phyloP scores from a whole-genome alignment of 495 filamentous ascomycete species.

The Hapsidospora chrysogenum region DNA sequence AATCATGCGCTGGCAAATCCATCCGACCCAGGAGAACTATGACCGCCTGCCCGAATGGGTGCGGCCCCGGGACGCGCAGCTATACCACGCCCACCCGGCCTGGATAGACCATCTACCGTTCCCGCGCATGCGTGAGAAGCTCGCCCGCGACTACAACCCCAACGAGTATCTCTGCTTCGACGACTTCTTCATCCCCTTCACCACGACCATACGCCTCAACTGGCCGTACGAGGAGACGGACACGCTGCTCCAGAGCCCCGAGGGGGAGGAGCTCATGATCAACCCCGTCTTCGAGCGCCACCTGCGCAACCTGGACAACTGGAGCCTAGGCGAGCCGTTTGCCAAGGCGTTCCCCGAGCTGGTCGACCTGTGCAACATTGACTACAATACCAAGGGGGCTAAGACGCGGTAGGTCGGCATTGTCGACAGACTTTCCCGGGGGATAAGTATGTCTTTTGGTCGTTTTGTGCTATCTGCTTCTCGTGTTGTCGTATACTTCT shows the following conservation, averaged over 20 bases:
- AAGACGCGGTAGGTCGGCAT: too few species aligned
- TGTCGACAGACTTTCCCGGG: too few species aligned
- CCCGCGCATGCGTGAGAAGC: conserved; percentile 50
- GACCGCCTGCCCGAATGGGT: conserved; percentile 52
- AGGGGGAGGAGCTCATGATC: conserved; percentile 44
- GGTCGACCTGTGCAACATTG: conserved; percentile 31
- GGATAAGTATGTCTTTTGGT: too few species aligned
- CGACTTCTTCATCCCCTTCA: conserved; percentile 66
- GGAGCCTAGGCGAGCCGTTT: conserved; percentile 60
- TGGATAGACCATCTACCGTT: conserved; percentile 72
- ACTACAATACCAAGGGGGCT: conserved; percentile 3
- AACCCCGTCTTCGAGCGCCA: conserved; percentile 72
- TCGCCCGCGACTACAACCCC: conserved; percentile 31
- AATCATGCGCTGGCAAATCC: conserved; percentile 68
- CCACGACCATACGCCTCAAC: conserved; percentile 50
- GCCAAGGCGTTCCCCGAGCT: conserved; percentile 42
- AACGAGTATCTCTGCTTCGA: conserved; percentile 42
- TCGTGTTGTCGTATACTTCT: too few species aligned
- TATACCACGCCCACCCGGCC: conserved; percentile 44
- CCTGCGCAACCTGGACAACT: conserved; percentile 48
- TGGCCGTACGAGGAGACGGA: conserved; percentile 62
- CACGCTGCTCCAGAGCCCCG: conserved; percentile 36
- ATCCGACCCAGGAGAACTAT: conserved; percentile 57
- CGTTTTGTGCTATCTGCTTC: too few species aligned
- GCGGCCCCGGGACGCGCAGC: conserved; percentile 42